phyloP scores from a whole-genome alignment of 1,284 basidiomycete species.

The Heterobasidion irregulare region DNA sequence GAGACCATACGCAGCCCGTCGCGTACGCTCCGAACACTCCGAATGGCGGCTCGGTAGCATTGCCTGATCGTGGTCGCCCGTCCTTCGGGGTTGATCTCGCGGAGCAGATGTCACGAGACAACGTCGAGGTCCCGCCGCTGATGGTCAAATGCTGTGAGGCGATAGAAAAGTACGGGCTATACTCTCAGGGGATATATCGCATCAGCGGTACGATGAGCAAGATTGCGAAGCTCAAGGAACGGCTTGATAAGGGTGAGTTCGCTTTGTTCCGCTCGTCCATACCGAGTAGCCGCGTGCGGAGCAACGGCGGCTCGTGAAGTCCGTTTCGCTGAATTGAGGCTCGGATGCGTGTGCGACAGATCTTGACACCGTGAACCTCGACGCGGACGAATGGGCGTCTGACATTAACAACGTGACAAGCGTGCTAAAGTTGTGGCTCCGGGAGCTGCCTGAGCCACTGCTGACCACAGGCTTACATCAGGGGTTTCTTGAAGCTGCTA shows the following conservation, averaged over 20 bases:
- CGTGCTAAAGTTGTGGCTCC: slow-evolving; percentile 92
- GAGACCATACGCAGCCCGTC: slow-evolving; percentile 17
- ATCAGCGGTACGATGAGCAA: slow-evolving; percentile 89
- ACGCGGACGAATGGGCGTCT: slow-evolving; percentile 82
- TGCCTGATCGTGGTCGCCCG: slow-evolving; percentile 55
- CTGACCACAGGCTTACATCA: slow-evolving; percentile 81
- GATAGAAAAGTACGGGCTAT: slow-evolving; percentile 85
- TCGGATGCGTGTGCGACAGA: slow-evolving; percentile 38
- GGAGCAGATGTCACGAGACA: slow-evolving; percentile 87
- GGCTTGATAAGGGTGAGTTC: slow-evolving; percentile 72
- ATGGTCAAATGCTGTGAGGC: slow-evolving; percentile 86
- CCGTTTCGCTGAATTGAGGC: neutral
- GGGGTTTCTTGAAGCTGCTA: slow-evolving; percentile 92
- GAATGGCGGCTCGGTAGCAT: slow-evolving; percentile 9
- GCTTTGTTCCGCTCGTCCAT: neutral
- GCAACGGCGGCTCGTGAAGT: no score
- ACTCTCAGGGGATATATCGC: slow-evolving; percentile 88
- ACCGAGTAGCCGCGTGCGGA: neutral
- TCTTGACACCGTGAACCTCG: slow-evolving; percentile 76
- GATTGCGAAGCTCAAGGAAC: slow-evolving; percentile 77
- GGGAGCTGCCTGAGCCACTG: slow-evolving; percentile 93
- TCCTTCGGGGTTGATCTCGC: slow-evolving; percentile 91
- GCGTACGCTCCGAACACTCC: slow-evolving; percentile 5
- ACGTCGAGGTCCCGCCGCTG: slow-evolving; percentile 82
- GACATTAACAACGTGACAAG: slow-evolving; percentile 97